Evolutionary conservation across 208 protist species (phyloP), one percentile per base, ranked within the genome.

Genomic region (Trypanosoma boissoni): DNA sequence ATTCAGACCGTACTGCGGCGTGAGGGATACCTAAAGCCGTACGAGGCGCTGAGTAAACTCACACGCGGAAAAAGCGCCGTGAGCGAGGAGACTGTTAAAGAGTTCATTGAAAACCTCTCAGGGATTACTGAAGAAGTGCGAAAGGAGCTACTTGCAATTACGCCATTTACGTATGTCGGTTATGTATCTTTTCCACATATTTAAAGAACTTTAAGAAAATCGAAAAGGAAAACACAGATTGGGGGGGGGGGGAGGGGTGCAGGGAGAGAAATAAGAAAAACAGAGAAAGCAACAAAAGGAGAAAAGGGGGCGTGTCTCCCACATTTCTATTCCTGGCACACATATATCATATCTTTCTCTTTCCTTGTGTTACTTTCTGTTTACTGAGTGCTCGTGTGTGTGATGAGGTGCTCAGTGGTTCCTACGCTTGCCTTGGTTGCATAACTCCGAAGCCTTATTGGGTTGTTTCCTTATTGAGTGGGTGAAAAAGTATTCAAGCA

Each of bases 1-100:
- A 96, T 98, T 52, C 97, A 98, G 69, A 98, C 95, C 0, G 71
- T 98, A 16, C 86, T 98, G 60, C 85, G 96, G 32, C 82, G 92
- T 20, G 90, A 97, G 68, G 83, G 83, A 32, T 96, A 91, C 71
- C 83, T 80, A 31, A 87, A 91, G 69, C 92, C 92, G 29, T 98
- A 97, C 64, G 92, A 98, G 64, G 91, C 92, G 3, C 79, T 97
- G 12, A 97, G 97, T 64, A 83, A 96, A 39, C 67, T 97, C 26
- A 98, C 96, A 2, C 88, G 91, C 20, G 91, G 80, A 9, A 91
- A 93, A 54, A 57, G 78, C 20, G 74, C 87, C 27, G 72, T 97
- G 43, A 96, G 68, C 24, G 73, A 74, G 64, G 65, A 70, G 42
- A 74, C 64, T 10, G 86, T 98, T 32, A 59, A 63, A 10, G 61